phyloP scores from a whole-genome alignment of 768 basidiomycete species.

The Agaricus sinodeliciosus region DNA sequence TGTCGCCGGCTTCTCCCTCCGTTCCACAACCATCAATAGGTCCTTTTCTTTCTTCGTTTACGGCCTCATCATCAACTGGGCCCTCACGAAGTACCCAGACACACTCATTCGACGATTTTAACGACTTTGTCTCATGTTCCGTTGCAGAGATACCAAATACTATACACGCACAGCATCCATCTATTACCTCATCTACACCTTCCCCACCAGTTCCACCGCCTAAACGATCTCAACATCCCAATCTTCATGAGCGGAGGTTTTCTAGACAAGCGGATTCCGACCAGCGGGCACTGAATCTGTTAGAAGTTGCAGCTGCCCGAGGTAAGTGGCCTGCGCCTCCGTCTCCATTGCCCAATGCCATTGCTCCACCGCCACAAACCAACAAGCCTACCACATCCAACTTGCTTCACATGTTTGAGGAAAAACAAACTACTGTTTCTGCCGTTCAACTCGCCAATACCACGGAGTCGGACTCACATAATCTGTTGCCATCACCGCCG shows the following conservation, averaged over 20 bases:
- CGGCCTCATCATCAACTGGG: not conserved
- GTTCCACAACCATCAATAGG: slow-evolving; percentile 11
- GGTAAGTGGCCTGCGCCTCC: slow-evolving; percentile 39
- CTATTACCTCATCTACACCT: not conserved
- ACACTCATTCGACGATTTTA: slow-evolving; percentile 31
- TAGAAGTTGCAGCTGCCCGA: slow-evolving; percentile 49
- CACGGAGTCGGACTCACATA: not conserved
- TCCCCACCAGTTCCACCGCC: slow-evolving; percentile 1
- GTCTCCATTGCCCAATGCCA: slow-evolving; percentile 18
- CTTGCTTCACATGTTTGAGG: slow-evolving; percentile 3
- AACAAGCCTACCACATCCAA: not conserved
- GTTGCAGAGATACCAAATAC: slow-evolving; percentile 27
- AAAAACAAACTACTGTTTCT: not conserved
- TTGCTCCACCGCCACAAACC: slow-evolving; percentile 16
- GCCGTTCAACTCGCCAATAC: not conserved
- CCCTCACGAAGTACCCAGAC: slow-evolving; percentile 13
- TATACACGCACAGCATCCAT: slow-evolving; percentile 19
- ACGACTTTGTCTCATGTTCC: slow-evolving; percentile 32
- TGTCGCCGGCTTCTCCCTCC: slow-evolving; percentile 24
- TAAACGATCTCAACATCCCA: not conserved
- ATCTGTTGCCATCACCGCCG: not conserved
- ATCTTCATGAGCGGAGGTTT: slow-evolving; percentile 18
- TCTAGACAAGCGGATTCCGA: slow-evolving; percentile 39
- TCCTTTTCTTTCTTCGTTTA: slow-evolving; percentile 2
- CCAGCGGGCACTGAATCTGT: slow-evolving; percentile 48